Evolutionary conservation across 768 basidiomycete species (phyloP).

Genomic region (Amanita inopinata): DNA sequence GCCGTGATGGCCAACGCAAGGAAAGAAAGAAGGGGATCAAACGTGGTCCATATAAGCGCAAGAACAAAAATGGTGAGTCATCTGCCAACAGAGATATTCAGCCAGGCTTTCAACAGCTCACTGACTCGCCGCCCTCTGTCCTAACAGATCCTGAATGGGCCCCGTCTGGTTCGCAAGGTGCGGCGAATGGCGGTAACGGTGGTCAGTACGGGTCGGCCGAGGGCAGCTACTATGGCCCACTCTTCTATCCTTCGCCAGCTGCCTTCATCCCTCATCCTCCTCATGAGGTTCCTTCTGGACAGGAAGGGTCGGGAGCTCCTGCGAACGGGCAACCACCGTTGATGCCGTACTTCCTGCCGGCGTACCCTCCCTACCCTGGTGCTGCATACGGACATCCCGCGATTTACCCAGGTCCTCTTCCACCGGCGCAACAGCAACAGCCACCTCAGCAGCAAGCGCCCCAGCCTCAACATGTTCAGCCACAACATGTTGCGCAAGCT

Average conservation of each 20-base stretch:
- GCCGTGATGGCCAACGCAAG: conserved; percentile 86
- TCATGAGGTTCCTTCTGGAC: conserved; percentile 23
- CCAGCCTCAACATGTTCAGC: conserved; percentile 5
- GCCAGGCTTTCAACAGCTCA: conserved; percentile 1
- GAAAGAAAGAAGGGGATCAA: conserved; percentile 89
- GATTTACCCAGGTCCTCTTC: conserved; percentile 19
- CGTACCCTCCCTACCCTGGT: conserved; percentile 28
- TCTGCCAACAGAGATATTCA: conserved; percentile 13
- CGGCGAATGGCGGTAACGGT: conserved; percentile 19
- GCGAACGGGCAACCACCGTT: conserved; percentile 26
- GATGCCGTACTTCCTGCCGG: conserved; percentile 32
- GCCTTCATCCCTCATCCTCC: conserved; percentile 22
- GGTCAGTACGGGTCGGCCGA: conserved; percentile 25
- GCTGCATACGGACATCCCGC: conserved; percentile 22
- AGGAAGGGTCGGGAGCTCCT: conserved; percentile 20
- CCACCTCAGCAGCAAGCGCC: conserved; percentile 13
- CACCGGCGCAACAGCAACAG: conserved; percentile 12
- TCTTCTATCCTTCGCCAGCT: conserved; percentile 29
- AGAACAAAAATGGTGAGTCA: conserved; percentile 26
- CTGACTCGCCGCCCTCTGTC: conserved; percentile 5
- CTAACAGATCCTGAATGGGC: conserved; percentile 21
- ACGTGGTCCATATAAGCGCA: conserved; percentile 77
- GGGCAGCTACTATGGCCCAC: conserved; percentile 29
- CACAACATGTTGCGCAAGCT: background rate
- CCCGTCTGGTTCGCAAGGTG: conserved; percentile 15